Evolutionary conservation across 768 basidiomycete genomes (phyloP).

Genomic region (Lactarius vividus): DNA sequence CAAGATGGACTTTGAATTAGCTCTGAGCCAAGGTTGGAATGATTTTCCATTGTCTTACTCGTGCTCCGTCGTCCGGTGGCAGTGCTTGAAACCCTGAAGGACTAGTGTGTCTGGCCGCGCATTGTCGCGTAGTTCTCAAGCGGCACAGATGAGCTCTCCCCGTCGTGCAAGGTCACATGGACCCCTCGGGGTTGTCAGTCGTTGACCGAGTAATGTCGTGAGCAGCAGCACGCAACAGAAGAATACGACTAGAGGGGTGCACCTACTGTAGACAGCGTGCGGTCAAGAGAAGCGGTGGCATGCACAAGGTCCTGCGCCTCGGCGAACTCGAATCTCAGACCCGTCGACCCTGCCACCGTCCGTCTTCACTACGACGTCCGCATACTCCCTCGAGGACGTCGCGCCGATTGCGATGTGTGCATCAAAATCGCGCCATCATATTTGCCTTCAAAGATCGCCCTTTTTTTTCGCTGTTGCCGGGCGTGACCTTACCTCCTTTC

Average conservation of each 20-base stretch:
- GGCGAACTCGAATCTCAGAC: background rate
- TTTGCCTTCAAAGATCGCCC: no score
- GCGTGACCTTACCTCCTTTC: no score
- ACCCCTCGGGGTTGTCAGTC: no score
- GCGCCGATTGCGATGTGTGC: slow-evolving; percentile 52
- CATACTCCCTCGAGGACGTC: slow-evolving; percentile 61
- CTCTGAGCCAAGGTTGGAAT: background rate
- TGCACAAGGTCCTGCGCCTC: no score
- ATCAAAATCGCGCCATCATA: slow-evolving; percentile 62
- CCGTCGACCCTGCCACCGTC: slow-evolving; percentile 12
- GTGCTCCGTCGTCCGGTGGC: background rate
- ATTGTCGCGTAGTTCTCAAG: background rate
- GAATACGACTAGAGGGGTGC: background rate
- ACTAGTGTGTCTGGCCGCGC: background rate
- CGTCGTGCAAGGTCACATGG: background rate
- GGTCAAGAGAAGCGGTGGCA: no score
- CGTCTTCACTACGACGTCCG: slow-evolving; percentile 61
- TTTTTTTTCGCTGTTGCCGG: slow-evolving; percentile 25
- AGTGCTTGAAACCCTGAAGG: background rate
- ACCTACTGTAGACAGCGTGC: no score
- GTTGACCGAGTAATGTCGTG: no score
- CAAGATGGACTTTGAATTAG: background rate
- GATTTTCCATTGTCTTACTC: background rate
- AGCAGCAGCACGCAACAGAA: background rate
- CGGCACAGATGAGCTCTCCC: background rate